A percentile compares a stretch with the other conserved stretches of the same genome.
These are phyloP conservation scores for Teratosphaeria epicoccoides DNA, from an alignment of 2,329 filamentous ascomycete species.

Conservation along the genomic window DNA sequence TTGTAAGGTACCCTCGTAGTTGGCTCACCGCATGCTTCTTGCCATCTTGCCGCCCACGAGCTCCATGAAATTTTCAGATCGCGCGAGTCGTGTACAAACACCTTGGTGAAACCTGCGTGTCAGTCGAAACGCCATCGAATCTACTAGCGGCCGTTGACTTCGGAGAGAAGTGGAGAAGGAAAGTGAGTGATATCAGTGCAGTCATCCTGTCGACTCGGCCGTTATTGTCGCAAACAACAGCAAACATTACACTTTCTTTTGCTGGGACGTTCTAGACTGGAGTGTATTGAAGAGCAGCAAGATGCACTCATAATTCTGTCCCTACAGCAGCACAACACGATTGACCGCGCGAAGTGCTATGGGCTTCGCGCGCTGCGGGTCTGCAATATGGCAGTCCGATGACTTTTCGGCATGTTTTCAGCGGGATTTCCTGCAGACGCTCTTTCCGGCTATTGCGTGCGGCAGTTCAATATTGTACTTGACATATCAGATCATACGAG, in stretches of 20 bases:
- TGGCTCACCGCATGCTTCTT: not conserved
- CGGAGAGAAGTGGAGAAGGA: not conserved
- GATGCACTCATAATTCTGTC: not conserved
- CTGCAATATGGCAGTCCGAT: conserved; percentile 49
- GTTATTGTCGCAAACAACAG: not conserved
- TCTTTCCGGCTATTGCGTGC: conserved; percentile 66
- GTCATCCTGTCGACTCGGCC: not conserved
- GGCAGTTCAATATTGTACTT: conserved; percentile 60
- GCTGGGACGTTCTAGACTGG: not conserved
- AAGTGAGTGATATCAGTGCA: not conserved
- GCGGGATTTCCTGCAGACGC: conserved; percentile 63
- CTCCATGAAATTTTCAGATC: too few relatives aligned
- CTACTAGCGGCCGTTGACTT: not conserved
- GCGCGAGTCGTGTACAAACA: conserved; percentile 2
- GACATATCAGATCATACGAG: conserved; percentile 45
- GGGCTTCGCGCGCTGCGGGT: conserved; percentile 45
- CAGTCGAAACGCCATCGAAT: conserved; percentile 1
- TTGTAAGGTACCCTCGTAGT: not conserved
- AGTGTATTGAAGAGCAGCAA: not conserved
- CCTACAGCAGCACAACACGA: not conserved
- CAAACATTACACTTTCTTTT: not conserved
- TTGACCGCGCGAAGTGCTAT: conserved; percentile 7
- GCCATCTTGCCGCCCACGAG: too few relatives aligned
- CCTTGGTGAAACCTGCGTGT: not conserved
- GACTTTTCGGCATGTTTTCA: conserved; percentile 54